Conservation (phyloP, 495 filamentous ascomycete genomes). For the Cladorrhinum samala region DNA sequence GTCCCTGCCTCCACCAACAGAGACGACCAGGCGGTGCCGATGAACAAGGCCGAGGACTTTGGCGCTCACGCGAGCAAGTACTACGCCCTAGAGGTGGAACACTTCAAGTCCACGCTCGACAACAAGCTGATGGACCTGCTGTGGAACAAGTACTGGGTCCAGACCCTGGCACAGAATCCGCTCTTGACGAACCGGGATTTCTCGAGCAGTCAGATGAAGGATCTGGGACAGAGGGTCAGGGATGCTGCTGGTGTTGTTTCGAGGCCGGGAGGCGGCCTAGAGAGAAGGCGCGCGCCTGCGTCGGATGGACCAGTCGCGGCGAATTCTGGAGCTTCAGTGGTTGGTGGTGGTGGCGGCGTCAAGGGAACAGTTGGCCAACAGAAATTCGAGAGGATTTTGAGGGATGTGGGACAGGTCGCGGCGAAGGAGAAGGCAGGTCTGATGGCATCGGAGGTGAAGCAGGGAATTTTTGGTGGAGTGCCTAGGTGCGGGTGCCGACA, state of each 20-base stretch:
- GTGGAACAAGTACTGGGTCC: slow-evolving; percentile 99
- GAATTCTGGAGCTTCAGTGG: background rate
- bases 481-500: background rate
- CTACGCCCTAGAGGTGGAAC: slow-evolving; percentile 82
- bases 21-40: slow-evolving; percentile 69
- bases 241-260: slow-evolving; percentile 37
- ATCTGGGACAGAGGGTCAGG: slow-evolving; percentile 73
- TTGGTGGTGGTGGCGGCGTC: background rate
- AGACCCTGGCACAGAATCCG: slow-evolving; percentile 92
- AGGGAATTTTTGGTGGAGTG: slow-evolving; percentile 59
- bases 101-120: slow-evolving; percentile 91
- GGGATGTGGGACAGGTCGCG: slow-evolving; percentile 72
- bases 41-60: slow-evolving; percentile 91
- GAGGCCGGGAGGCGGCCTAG: slow-evolving; percentile 7
- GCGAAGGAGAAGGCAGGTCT: slow-evolving; percentile 82
- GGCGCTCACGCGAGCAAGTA: slow-evolving; percentile 86
- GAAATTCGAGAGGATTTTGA: slow-evolving; percentile 66
- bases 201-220: slow-evolving; percentile 83
- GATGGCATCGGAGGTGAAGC: slow-evolving; percentile 76
- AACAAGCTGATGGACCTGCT: slow-evolving; percentile 74
- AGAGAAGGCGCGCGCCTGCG: slow-evolving; percentile 43
- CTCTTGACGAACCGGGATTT: slow-evolving; percentile 92
- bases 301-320: background rate
- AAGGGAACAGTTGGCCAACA: background rate
- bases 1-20: slow-evolving; percentile 33